Conservation (phyloP, 805 yeast species). For the Saccharomyces mikatae region DNA sequence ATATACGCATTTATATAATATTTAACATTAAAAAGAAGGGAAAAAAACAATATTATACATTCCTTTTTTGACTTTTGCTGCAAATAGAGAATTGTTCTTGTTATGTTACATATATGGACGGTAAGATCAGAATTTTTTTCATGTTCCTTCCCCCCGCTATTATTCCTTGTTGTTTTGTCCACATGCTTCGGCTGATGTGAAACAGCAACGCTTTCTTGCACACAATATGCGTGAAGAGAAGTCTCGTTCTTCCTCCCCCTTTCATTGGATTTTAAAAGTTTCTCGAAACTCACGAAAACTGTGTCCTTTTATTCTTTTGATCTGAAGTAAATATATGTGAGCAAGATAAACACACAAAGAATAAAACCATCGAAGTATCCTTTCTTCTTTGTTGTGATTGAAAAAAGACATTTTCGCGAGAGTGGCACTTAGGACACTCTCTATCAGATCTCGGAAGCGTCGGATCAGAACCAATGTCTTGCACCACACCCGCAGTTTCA, state of each 20-base stretch:
- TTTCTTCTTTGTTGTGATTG: constrained; percentile 92
- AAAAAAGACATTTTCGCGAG: constrained; percentile 88
- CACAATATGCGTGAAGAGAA: neutral
- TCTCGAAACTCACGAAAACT: constrained; percentile 14
- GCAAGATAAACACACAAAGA: constrained; percentile 86
- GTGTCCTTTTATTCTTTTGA: constrained; percentile 31
- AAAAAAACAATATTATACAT: neutral
- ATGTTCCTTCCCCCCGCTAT: neutral
- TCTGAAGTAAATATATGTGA: constrained; percentile 51
- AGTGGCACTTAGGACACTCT: constrained; percentile 84
- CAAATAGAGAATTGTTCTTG: neutral
- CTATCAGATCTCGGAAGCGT: constrained; percentile 93
- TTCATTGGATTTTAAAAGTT: neutral
- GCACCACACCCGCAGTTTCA: constrained; percentile 95
- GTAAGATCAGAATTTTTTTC: neutral
- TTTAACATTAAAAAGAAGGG: neutral
- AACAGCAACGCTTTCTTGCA: neutral
- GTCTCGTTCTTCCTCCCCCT: neutral
- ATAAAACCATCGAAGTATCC: constrained; percentile 91
- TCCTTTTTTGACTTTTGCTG: neutral
- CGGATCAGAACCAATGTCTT: constrained; percentile 94
- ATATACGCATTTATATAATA: neutral
- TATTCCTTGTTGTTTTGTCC: neutral
- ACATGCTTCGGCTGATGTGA: too few species aligned
- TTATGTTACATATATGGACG: neutral